phyloP scores from a whole-genome alignment of 345 rosid species.

The Clausena lansium region DNA sequence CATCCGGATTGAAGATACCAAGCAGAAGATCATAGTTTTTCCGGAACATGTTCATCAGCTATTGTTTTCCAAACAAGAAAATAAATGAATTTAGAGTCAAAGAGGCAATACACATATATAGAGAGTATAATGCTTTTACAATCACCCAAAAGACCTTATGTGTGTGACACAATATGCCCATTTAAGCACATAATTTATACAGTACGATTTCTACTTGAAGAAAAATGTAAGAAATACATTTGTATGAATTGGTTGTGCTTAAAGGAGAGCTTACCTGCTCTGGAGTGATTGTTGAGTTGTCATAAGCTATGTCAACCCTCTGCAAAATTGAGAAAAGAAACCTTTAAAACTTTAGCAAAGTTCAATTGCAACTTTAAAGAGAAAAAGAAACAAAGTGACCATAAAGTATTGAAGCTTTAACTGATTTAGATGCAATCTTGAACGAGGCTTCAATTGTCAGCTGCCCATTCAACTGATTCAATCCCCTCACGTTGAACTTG shows the following conservation, averaged over 20 bases:
- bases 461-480: constrained; percentile 67
- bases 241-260: not conserved
- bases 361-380: not conserved
- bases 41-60: constrained; percentile 77
- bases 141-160: too few species aligned
- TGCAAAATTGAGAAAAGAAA: constrained; percentile 27
- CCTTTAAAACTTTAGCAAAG: not conserved
- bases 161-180: too few species aligned
- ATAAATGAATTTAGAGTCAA: not conserved
- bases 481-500: constrained; percentile 75
- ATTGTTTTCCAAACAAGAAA: constrained; percentile 13
- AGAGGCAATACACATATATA: not conserved
- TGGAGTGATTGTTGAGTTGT: constrained; percentile 70
- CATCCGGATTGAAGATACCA: constrained; percentile 73
- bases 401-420: constrained; percentile 19
- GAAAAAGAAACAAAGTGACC: not conserved
- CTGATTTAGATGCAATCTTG: constrained; percentile 67
- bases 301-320: constrained; percentile 72
- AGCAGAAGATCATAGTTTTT: constrained; percentile 72
- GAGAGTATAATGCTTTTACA: too few species aligned
- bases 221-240: not conserved
- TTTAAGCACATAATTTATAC: too few species aligned
- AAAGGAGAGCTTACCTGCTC: constrained; percentile 47
- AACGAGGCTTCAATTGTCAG: constrained; percentile 75
- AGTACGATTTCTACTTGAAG: not conserved